These are phyloP conservation scores for Ampelocalamus luodianensis DNA, from an alignment of 176 grass and related monocot genomes.

Conservation along the genomic window DNA sequence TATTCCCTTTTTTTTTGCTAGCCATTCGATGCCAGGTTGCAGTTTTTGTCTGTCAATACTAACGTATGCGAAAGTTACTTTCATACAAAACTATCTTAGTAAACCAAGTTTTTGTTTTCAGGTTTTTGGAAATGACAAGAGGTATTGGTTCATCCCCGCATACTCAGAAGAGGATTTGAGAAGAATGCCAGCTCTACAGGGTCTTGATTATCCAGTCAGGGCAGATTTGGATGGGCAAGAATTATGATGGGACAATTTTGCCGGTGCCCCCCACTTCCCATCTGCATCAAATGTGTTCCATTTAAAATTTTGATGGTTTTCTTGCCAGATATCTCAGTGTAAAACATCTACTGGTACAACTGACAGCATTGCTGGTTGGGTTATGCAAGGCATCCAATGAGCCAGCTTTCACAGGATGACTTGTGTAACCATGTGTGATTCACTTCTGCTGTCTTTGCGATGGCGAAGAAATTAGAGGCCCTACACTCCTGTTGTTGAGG, in stretches of 20 bases:
- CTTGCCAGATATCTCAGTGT: constrained; percentile 4
- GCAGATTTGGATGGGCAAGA: constrained; percentile 59
- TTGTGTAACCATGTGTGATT: background rate
- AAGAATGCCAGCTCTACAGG: constrained; percentile 79
- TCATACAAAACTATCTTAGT: background rate
- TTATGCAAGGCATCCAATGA: constrained; percentile 14
- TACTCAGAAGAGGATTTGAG: constrained; percentile 93
- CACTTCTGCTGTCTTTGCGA: background rate
- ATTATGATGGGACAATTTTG: constrained; percentile 43
- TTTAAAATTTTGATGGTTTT: constrained; percentile 1
- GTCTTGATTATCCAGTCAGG: constrained; percentile 85
- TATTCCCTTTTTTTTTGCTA: background rate
- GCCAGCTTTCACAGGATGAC: background rate
- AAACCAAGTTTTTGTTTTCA: constrained; percentile 44
- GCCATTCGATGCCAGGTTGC: background rate
- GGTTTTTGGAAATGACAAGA: constrained; percentile 84
- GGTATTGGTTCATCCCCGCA: constrained; percentile 87
- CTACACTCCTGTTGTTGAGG: background rate
- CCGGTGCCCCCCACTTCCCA: background rate
- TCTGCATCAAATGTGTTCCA: background rate
- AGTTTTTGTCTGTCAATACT: background rate
- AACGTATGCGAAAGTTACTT: background rate
- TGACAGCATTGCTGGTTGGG: constrained; percentile 21
- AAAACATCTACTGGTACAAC: background rate
- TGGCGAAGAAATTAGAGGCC: constrained; percentile 1